A percentile compares a stretch with the other conserved stretches of the same genome.
Evolutionary conservation across 148 eudicot species (phyloP).

Genomic region (Dysphania ambrosioides): DNA sequence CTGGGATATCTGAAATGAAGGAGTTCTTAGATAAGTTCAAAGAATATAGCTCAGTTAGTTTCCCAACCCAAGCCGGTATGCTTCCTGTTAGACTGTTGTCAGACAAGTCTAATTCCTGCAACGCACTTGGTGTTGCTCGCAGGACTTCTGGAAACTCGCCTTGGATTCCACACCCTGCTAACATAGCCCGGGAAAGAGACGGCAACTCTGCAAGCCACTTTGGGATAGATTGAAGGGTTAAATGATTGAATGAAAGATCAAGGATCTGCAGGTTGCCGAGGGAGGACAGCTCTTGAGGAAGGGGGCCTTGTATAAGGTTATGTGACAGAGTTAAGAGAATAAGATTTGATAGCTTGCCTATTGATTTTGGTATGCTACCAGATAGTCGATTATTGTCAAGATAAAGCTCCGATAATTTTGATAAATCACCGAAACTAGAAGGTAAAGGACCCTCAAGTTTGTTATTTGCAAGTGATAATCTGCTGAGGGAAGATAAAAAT

Average conservation of each 20-base stretch:
- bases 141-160: conserved; percentile 37
- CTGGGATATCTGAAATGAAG: conserved; percentile 41
- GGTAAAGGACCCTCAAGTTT: conserved; percentile 47
- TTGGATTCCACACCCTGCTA: conserved; percentile 46
- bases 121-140: conserved; percentile 18
- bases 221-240: conserved; percentile 42
- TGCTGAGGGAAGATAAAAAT: conserved; percentile 36
- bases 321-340: conserved; percentile 29
- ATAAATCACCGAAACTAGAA: conserved; percentile 38
- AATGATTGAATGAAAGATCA: conserved; percentile 42
- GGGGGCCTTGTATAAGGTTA: conserved; percentile 47
- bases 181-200: conserved; percentile 33
- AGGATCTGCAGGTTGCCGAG: conserved; percentile 38
- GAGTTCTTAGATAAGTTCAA: conserved; percentile 48
- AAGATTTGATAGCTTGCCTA: conserved; percentile 42
- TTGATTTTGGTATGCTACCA: conserved; percentile 40
- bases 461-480: conserved; percentile 45
- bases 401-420: conserved; percentile 41
- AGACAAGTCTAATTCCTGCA: conserved; percentile 49
- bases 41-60: conserved; percentile 31
- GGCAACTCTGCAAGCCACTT: conserved; percentile 41
- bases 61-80: conserved; percentile 53
- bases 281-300: conserved; percentile 45
- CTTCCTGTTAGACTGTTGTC: conserved; percentile 43
- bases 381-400: conserved; percentile 42